Evolutionary conservation across 768 basidiomycete species (phyloP).

Genomic region (Termitomyces sp.): DNA sequence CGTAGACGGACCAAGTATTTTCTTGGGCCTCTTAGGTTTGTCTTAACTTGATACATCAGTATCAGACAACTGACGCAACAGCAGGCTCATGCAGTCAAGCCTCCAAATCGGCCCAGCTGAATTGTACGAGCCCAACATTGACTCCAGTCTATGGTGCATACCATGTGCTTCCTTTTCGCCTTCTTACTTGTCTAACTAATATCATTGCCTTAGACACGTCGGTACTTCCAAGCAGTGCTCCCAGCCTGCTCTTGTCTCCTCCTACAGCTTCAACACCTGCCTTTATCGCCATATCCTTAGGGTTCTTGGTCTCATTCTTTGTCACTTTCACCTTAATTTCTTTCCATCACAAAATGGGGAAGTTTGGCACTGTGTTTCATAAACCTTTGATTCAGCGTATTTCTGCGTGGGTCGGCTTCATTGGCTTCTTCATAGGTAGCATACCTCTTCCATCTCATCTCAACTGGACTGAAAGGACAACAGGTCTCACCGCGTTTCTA

Average conservation of each 20-base stretch:
- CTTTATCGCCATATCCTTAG: slow-evolving; percentile 58
- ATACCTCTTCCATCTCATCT: slow-evolving; percentile 2
- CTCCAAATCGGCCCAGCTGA: slow-evolving; percentile 41
- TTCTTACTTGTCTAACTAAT: background rate
- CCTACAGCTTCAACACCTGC: slow-evolving; percentile 56
- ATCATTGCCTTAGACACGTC: slow-evolving; percentile 46
- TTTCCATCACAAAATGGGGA: slow-evolving; percentile 59
- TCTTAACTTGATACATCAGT: background rate
- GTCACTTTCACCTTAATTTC: slow-evolving; percentile 59
- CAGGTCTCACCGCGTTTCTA: slow-evolving; percentile 65
- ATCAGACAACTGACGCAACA: background rate
- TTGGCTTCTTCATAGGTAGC: slow-evolving; percentile 70
- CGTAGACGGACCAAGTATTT: slow-evolving; percentile 64
- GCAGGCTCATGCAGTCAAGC: slow-evolving; percentile 64
- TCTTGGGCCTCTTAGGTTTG: slow-evolving; percentile 64
- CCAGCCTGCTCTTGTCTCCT: slow-evolving; percentile 49
- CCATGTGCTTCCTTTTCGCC: slow-evolving; percentile 2
- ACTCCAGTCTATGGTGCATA: slow-evolving; percentile 57
- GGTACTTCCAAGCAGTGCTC: slow-evolving; percentile 51
- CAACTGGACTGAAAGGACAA: background rate
- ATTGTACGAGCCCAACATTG: slow-evolving; percentile 50
- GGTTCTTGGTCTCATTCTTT: slow-evolving; percentile 56
- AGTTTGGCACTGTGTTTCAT: slow-evolving; percentile 42
- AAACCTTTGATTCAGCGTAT: slow-evolving; percentile 50
- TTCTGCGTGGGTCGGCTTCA: slow-evolving; percentile 71